Conservation (phyloP, 148 eudicot species). For the Cornus controversa region DNA sequence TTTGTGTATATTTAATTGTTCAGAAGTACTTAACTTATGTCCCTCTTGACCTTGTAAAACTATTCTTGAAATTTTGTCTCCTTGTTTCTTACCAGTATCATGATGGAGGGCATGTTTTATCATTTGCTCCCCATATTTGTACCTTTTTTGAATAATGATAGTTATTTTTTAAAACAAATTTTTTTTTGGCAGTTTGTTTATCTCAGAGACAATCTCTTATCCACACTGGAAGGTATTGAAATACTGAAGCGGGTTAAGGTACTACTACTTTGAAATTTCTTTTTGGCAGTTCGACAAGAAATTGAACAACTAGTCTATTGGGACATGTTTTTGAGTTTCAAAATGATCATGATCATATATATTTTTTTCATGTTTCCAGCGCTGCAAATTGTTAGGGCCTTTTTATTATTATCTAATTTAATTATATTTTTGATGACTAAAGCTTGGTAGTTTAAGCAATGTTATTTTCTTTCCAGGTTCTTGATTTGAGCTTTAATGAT, state of each 20-base stretch:
- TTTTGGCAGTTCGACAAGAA: background rate
- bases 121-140: conserved; percentile 6
- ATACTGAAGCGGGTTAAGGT: conserved; percentile 89
- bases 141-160: background rate
- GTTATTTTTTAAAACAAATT: conserved; percentile 15
- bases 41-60: background rate
- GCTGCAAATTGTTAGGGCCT: background rate
- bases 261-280: background rate
- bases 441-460: background rate
- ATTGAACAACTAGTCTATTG: background rate
- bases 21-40: background rate
- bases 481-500: conserved; percentile 96
- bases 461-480: conserved; percentile 58
- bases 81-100: background rate
- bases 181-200: conserved; percentile 81
- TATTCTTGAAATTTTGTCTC: background rate
- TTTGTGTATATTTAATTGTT: background rate
- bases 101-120: background rate
- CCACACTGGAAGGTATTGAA: conserved; percentile 88
- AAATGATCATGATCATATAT: background rate
- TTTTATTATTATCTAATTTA: too few relatives aligned
- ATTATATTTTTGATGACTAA: background rate
- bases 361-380: conserved; percentile 2
- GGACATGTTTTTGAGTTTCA: background rate
- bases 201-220: conserved; percentile 88